Evolutionary conservation across 2,329 filamentous ascomycete species (phyloP), one percentile per base, ranked within the genome.

Genomic region (Talaromyces sp.): DNA sequence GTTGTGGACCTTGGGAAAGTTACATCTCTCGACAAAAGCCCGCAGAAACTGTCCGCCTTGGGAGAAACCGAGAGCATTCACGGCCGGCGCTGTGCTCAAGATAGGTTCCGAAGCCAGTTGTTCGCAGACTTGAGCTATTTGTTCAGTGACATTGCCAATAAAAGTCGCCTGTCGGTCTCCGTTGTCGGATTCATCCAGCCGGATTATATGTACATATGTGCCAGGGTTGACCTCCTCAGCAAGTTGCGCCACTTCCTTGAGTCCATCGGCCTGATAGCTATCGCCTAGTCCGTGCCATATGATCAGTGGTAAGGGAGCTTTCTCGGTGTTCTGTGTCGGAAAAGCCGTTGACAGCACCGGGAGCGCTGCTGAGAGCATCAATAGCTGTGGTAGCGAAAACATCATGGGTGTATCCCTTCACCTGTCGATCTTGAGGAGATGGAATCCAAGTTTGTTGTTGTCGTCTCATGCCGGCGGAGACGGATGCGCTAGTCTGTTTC

Each of bases 31-130:
- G 68, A 97, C 83, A 76, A 96, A 93, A 27, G 85, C 95, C 66
- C 95, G 88, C n/a, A 99, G 85, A 81, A 99, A 97, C 76, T 97
- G 92, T 1, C 95, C 95, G 68, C 95, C 95, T 78, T 99, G 95
- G 14, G 91, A 95, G 82, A 99, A 97, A 33, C 95, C 95, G 41
- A 99, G 81, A 39, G 93, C 94, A 78, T 98, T 95, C 74, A 97
- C 84, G 68, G 90, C 92, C 0, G 91, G 90, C 0, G 91, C 91
- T 7, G 89, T 91, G 64, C 89, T 89, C 16, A 97, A 86, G 76
- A 96, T 91, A 0, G 90, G 89, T 74, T 97, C 87, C 0, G 84
- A 75, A 65, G 90, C 85, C 48, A 98, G 85, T 71, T 89, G 87
- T n/a, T 81, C 82, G 84, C 95, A 98, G 60, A 96, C 92, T 67